Evolutionary conservation across 1,139 yeast genomes (phyloP), one percentile per base, ranked within the genome.

Genomic region (Lodderomyces parapsilosis): DNA sequence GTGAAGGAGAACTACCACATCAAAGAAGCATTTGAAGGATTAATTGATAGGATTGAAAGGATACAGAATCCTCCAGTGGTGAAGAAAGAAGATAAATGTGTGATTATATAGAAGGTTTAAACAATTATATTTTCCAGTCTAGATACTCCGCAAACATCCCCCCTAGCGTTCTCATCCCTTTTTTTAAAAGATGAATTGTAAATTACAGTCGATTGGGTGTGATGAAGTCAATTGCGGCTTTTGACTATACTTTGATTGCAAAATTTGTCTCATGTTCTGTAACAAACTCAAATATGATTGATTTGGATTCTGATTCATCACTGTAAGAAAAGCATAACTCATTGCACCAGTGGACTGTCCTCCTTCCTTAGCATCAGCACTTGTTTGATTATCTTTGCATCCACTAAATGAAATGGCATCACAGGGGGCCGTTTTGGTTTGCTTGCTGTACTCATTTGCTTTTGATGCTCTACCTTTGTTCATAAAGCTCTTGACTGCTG

Each of bases 291-390:
- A 62, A 60, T 86, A 91, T 24, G 86, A 74, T 67, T 90, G 96
- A 54, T 81, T 76, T 4, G 91, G 87, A 57, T 80, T 77, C 45
- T 74, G 73, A 28, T 73, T 61, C 71, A 91, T 68, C 19, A 86
- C 94, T 49, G 78, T 75, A 47, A 89, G 79, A 58, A 91, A 90
- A 1, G 97, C 86, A 75, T 85, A 89, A 40, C 96, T 86, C 96
- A 91, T 88, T 18, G 98, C 98, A 46, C 98, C 98, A 0, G 96
- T 89, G 36, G 86, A 81, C 36, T 66, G 68, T 20, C 96, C 96
- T 41, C 80, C 81, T 58, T 86, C 91, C 22, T 70, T 71, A 1
- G 97, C 86, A 62, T 89, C 96, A 5, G 96, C 96, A 46, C 79
- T 71, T 9, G 85, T 80, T 54, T 74, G 97, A 47, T 83, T 81